Base-by-base conservation (phyloP, 805 yeast genomes). In the Saturnispora kantuleensis region DNA sequence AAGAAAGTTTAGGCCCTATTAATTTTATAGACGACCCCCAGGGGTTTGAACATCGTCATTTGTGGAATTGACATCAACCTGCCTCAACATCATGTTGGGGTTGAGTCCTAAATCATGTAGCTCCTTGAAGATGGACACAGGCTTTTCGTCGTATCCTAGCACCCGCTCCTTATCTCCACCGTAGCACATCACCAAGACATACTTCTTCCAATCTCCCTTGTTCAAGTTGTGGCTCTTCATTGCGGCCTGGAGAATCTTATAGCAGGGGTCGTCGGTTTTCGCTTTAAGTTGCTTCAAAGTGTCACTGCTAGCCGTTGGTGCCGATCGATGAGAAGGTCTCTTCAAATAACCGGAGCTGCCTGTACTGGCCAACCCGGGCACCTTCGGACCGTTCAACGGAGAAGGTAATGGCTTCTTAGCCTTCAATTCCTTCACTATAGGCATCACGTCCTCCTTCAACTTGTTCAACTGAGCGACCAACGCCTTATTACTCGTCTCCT, bases 51-150 rank as follows among this genome's bases (percentile, higher is more conserved):
- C 47, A 3, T 44, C 37, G 30, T 49, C 42, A 11, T 52, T 44
- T 16, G 52, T 65, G 41, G 61, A 66, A 31, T 54, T 55, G 41
- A 74, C 81, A 32, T 88, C 95, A 41, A 82, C 73, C 53, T 86
- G 93, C 53, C 97, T 68, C 37, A 89, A 70, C 96, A 89, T 89
- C 48, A 89, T 87, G 1, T 93, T 84, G 0, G 97, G 97, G 57
- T 83, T 85, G 52, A 81, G 72, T 1, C 96, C 96, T 47, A 79
- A 73, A 49, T 84, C 95, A 57, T 79, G 87, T 21, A 90, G 68
- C 56, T 84, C 95, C 60, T 86, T 84, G 59, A 87, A 86, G 9
- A 88, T 79, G 32, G 75, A 68, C 7, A 90, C 94, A 0, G 98
- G 98, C 59, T 79, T 84, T 57, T 90, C 98, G 26, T 86, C 85